Conservation (phyloP, 495 filamentous ascomycete genomes). For the Jackrogersella multiformis region DNA sequence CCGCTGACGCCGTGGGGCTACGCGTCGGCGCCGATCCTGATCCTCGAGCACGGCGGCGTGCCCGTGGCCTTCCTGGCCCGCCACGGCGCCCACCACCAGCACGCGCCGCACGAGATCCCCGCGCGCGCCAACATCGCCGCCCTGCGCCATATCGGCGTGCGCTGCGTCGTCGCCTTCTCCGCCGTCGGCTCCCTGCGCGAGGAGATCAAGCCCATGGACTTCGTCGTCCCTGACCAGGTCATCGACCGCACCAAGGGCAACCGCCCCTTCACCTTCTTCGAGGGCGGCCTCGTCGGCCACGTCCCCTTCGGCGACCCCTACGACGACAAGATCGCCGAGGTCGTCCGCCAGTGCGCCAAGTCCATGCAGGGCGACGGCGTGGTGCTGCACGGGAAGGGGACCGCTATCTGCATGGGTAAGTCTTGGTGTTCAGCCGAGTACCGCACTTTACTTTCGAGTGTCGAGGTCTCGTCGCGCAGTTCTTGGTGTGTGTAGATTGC, state of each 20-base stretch:
- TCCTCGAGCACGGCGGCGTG: slow-evolving; percentile 82
- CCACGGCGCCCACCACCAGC: slow-evolving; percentile 87
- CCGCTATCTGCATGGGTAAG: slow-evolving; percentile 89
- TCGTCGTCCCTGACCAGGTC: slow-evolving; percentile 93
- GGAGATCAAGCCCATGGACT: slow-evolving; percentile 92
- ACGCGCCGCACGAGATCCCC: slow-evolving; percentile 91
- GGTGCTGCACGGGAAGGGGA: slow-evolving; percentile 77
- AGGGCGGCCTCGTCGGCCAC: slow-evolving; percentile 90
- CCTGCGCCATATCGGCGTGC: slow-evolving; percentile 86
- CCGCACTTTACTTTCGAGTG: too few relatives aligned
- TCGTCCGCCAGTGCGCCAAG: slow-evolving; percentile 78
- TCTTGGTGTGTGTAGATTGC: background rate
- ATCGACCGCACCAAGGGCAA: slow-evolving; percentile 98
- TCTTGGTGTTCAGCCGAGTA: too few relatives aligned
- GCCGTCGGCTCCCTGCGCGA: slow-evolving; percentile 94
- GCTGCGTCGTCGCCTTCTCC: slow-evolving; percentile 90
- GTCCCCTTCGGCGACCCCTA: slow-evolving; percentile 97
- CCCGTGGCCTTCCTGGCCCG: slow-evolving; percentile 94
- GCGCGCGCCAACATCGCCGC: slow-evolving; percentile 95
- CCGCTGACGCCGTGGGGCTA: slow-evolving; percentile 88
- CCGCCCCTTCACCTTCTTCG: slow-evolving; percentile 94
- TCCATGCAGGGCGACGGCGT: slow-evolving; percentile 82
- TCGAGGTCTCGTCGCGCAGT: background rate
- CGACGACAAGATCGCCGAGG: slow-evolving; percentile 74
- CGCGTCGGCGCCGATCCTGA: slow-evolving; percentile 88